A percentile compares a stretch with the other conserved stretches of the same genome.
phyloP scores from a whole-genome alignment of 169 alveolate genomes.

The Perkinsus olseni region DNA sequence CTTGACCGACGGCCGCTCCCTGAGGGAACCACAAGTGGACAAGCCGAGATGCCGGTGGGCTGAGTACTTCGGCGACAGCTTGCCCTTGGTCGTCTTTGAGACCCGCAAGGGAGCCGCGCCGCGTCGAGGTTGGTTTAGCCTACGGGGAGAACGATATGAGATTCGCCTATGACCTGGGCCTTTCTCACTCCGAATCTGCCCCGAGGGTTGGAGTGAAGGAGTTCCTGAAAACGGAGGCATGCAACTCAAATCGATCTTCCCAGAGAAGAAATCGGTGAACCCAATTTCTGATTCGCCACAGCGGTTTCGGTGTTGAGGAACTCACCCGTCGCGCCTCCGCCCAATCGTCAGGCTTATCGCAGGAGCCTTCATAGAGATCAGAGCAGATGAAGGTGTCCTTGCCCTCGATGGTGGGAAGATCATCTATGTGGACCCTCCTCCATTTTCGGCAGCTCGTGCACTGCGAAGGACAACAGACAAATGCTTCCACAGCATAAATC shows the following conservation, averaged over 20 bases:
- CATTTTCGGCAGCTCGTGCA: neutral
- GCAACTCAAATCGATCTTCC: neutral
- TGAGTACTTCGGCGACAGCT: no score
- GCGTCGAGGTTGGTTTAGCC: no score
- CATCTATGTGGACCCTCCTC: neutral
- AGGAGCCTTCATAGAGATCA: neutral
- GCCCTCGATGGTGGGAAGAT: neutral
- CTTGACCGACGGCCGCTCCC: neutral
- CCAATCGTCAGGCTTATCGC: neutral
- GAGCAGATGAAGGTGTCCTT: neutral
- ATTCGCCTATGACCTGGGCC: no score
- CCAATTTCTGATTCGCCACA: no score
- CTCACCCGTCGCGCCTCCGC: neutral
- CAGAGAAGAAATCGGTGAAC: neutral
- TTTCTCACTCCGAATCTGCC: no score
- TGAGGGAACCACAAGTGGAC: neutral
- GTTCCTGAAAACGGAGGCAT: no score
- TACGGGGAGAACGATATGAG: no score
- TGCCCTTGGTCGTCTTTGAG: no score
- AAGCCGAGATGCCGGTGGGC: no score
- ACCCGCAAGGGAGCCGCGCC: no score
- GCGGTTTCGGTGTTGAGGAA: neutral
- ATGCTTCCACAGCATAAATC: neutral
- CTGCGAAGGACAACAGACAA: neutral
- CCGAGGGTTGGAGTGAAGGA: no score